Percentiles rank a stretch among this genome's conserved stretches.
phyloP scores from a whole-genome alignment of 495 filamentous ascomycete genomes.

The Aspergillus ostianus region DNA sequence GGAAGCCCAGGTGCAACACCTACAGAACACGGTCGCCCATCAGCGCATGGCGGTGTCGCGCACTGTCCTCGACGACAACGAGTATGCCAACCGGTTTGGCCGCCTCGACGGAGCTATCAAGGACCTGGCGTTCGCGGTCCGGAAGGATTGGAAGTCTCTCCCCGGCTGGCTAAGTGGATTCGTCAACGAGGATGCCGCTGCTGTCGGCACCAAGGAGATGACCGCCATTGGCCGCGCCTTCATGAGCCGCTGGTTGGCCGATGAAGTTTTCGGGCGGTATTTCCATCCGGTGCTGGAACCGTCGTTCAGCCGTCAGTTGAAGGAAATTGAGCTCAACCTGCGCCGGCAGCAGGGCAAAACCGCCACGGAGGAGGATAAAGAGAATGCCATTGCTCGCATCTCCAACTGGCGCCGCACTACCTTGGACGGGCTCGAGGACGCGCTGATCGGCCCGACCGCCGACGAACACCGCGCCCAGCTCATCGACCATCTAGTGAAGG shows the following conservation, averaged over 20 bases:
- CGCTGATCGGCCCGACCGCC: constrained; percentile 63
- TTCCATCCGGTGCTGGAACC: constrained; percentile 88
- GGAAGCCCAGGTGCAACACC: constrained; percentile 86
- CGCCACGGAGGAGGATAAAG: constrained; percentile 79
- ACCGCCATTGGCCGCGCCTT: constrained; percentile 89
- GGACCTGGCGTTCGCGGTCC: constrained; percentile 90
- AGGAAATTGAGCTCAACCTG: constrained; percentile 87
- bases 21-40: constrained; percentile 94
- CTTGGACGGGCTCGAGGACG: constrained; percentile 79
- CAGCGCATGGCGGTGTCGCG: constrained; percentile 92
- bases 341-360: constrained; percentile 66
- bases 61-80: constrained; percentile 92
- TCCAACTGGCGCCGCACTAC: constrained; percentile 93
- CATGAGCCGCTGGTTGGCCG: constrained; percentile 85
- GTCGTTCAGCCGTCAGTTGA: constrained; percentile 71
- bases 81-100: constrained; percentile 87
- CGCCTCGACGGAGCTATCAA: constrained; percentile 93
- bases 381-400: constrained; percentile 81
- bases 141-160: constrained; percentile 83
- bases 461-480: constrained; percentile 62
- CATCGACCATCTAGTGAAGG: constrained; percentile 63
- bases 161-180: constrained; percentile 74
- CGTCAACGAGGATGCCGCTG: constrained; percentile 80
- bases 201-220: constrained; percentile 91
- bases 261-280: constrained; percentile 84